Conservation (phyloP, 2,329 filamentous ascomycete species). For the Aspergillus sp. region DNA sequence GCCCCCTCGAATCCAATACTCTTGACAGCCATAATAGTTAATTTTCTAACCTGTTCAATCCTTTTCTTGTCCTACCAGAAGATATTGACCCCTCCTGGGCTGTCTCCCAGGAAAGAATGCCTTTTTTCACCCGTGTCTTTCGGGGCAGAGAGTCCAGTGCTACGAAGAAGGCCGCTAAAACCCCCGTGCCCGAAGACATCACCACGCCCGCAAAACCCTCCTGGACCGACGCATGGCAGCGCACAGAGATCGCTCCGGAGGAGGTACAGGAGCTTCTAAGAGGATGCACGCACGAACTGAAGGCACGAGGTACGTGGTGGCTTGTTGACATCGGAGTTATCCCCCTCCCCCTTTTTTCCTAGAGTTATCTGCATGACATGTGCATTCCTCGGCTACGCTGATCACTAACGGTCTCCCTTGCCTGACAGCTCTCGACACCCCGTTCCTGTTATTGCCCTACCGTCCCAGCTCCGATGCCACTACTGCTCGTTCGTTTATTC, state of each 20-base stretch:
- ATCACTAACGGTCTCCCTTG: slow-evolving; percentile 19
- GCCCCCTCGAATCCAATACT: background rate
- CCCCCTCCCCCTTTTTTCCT: slow-evolving; percentile 11
- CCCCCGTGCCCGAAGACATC: slow-evolving; percentile 42
- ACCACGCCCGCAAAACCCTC: slow-evolving; percentile 60
- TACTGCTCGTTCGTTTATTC: slow-evolving; percentile 83
- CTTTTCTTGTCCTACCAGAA: too few relatives aligned
- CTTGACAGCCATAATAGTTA: background rate
- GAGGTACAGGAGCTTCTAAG: slow-evolving; percentile 84
- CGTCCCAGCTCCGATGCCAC: slow-evolving; percentile 87
- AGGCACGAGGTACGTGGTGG: slow-evolving; percentile 70
- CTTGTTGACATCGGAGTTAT: background rate
- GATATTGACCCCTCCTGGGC: slow-evolving; percentile 5
- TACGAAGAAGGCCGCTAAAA: slow-evolving; percentile 54
- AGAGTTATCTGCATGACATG: slow-evolving; percentile 12
- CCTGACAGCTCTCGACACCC: slow-evolving; percentile 68
- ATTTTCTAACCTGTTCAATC: background rate
- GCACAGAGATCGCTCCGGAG: slow-evolving; percentile 74
- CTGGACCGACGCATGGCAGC: slow-evolving; percentile 84
- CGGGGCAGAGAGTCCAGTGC: slow-evolving; percentile 66
- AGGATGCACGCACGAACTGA: slow-evolving; percentile 83
- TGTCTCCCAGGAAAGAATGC: slow-evolving; percentile 34
- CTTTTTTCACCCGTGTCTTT: slow-evolving; percentile 57
- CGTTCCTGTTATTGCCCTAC: slow-evolving; percentile 90
- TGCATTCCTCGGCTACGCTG: slow-evolving; percentile 24